These are phyloP conservation scores for Myxozyma udenii DNA, from an alignment of 805 yeast genomes.

Conservation along the genomic window DNA sequence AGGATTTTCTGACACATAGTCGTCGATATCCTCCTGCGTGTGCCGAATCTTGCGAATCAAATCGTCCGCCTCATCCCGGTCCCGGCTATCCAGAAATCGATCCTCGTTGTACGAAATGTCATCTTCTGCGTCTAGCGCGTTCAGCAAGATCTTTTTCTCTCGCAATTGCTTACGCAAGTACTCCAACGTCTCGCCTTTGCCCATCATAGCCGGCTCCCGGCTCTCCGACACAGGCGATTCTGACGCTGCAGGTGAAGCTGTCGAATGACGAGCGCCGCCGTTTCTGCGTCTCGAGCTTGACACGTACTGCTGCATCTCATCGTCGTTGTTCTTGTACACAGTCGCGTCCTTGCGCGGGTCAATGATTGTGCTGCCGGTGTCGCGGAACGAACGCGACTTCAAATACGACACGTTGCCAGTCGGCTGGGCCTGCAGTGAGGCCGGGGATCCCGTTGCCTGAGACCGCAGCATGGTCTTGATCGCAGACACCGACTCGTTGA, in stretches of 20 bases:
- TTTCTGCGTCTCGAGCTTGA: slow-evolving; percentile 57
- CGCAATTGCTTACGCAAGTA: slow-evolving; percentile 62
- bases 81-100: slow-evolving; percentile 40
- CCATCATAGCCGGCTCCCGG: background rate
- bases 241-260: slow-evolving; percentile 3
- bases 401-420: slow-evolving; percentile 36
- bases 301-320: slow-evolving; percentile 62
- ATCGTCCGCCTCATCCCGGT: slow-evolving; percentile 56
- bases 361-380: slow-evolving; percentile 33
- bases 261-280: slow-evolving; percentile 37
- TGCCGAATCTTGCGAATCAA: slow-evolving; percentile 58
- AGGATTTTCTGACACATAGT: slow-evolving; percentile 30
- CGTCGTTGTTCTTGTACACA: slow-evolving; percentile 68
- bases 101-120: slow-evolving; percentile 41
- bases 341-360: slow-evolving; percentile 48
- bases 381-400: slow-evolving; percentile 38
- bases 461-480: slow-evolving; percentile 63
- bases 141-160: slow-evolving; percentile 68
- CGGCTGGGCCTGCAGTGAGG: slow-evolving; percentile 28
- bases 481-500: slow-evolving; percentile 66
- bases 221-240: slow-evolving; percentile 7
- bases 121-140: slow-evolving; percentile 66
- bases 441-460: slow-evolving; percentile 37
- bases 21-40: slow-evolving; percentile 42
- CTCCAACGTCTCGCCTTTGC: slow-evolving; percentile 42